phyloP scores from a whole-genome alignment of 1,284 basidiomycete species.

The Blastosporella zonata region DNA sequence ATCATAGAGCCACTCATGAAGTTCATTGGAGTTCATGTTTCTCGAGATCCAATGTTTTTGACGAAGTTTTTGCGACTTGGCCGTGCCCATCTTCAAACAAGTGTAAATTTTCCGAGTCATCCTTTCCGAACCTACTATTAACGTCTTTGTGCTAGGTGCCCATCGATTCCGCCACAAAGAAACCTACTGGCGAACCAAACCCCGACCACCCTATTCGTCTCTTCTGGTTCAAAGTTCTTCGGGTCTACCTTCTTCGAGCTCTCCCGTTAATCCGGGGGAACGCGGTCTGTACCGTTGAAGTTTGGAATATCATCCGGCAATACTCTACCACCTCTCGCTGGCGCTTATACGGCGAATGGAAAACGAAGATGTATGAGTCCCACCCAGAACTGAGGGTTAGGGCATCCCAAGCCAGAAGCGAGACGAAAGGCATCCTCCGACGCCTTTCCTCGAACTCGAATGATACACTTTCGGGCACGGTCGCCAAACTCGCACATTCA shows the following conservation, averaged over 20 bases:
- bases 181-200: slow-evolving; percentile 47
- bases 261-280: slow-evolving; percentile 84
- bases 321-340: slow-evolving; percentile 83
- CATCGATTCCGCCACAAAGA: slow-evolving; percentile 55
- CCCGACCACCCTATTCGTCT: slow-evolving; percentile 51
- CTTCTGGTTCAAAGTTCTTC: slow-evolving; percentile 83
- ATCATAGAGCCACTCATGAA: slow-evolving; percentile 75
- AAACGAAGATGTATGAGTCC: slow-evolving; percentile 64
- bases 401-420: slow-evolving; percentile 68
- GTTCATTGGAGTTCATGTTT: slow-evolving; percentile 74
- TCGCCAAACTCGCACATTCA: slow-evolving; percentile 93
- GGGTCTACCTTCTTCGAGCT: slow-evolving; percentile 83
- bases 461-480: slow-evolving; percentile 77
- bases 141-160: slow-evolving; percentile 34
- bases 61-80: slow-evolving; percentile 41
- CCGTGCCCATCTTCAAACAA: slow-evolving; percentile 33
- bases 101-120: slow-evolving; percentile 22
- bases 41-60: slow-evolving; percentile 58
- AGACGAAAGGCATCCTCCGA: slow-evolving; percentile 78
- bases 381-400: slow-evolving; percentile 76
- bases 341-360: slow-evolving; percentile 96
- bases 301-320: slow-evolving; percentile 82
- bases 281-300: slow-evolving; percentile 81
- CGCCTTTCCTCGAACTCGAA: slow-evolving; percentile 82
- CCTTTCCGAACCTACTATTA: slow-evolving; percentile 8